Evolutionary conservation across 1,284 basidiomycete species (phyloP).

Genomic region (Tilletia setariae): DNA sequence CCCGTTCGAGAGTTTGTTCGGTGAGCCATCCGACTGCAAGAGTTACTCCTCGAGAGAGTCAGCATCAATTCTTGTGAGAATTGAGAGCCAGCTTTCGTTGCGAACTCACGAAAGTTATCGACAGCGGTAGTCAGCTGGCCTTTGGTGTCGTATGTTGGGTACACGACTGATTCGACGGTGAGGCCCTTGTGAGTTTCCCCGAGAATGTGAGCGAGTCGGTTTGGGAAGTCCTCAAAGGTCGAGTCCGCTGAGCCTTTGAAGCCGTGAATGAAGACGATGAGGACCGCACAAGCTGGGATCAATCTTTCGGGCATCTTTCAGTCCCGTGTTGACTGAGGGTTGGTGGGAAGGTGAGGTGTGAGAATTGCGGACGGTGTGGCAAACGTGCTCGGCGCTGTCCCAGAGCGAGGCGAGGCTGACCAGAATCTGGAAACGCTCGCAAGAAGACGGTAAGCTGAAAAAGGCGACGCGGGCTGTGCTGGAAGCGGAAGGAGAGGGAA

Average conservation of each 20-base stretch:
- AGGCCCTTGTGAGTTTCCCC: constrained; percentile 58
- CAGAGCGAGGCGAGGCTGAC: no score
- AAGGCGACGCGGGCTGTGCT: no score
- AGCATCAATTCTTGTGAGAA: neutral
- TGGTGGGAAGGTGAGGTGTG: neutral
- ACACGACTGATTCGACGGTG: constrained; percentile 70
- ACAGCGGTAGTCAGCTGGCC: constrained; percentile 40
- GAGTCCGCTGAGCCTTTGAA: constrained; percentile 70
- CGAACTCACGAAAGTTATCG: constrained; percentile 22
- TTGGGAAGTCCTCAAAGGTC: constrained; percentile 73
- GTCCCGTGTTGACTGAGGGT: neutral
- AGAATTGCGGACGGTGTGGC: neutral
- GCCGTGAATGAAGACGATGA: constrained; percentile 46
- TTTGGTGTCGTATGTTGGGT: constrained; percentile 81
- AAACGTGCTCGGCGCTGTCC: no score
- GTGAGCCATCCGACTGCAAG: constrained; percentile 27
- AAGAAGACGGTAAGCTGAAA: no score
- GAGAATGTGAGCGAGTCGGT: constrained; percentile 73
- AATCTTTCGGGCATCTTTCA: neutral
- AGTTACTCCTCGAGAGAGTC: no score
- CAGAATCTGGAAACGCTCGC: no score
- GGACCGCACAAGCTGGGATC: neutral
- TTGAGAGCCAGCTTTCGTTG: neutral
- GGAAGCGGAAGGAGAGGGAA: no score
- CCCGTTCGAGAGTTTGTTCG: constrained; percentile 80